Base-by-base conservation (phyloP, 257 asterid species). In the Eustoma russellianum region DNA sequence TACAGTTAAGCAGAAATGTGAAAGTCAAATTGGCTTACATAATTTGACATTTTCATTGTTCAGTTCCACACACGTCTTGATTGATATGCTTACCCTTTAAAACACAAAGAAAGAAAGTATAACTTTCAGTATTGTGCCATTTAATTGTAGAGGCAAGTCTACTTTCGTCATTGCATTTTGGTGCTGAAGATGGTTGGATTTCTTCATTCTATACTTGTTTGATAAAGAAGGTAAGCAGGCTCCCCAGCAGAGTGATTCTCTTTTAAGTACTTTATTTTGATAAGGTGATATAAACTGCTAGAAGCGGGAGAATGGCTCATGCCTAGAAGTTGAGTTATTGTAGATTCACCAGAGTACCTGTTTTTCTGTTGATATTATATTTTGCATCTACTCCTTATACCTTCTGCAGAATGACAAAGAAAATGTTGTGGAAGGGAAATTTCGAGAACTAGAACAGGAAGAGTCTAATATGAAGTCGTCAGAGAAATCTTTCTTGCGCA, bases 171-270 rank as follows among this genome's bases (percentile, higher is more conserved):
- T 70, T 92, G 79, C 91, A 83, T 47, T 88, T 83, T 65, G 76
- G 86, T 61, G 72, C 97, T 38, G 95, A 88, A 74, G 98, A 87
- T 66, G 79, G 86, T 58, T 91, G 98, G 98, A 92, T 91, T 11
- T 82, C 95, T 64, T 91, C 96, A 67, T 92, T 88, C 66, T 92
- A 92, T 63, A 77, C 95, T 64, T 92, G 99, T 74, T 66, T 92
- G 74, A 56, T 83, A 66, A 92, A 92, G 79, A 92, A 92, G 81
- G 99, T 92, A 77, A 68, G 72, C 46, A 49, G 19, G 43, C 43
- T 28, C 44, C 48, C 35, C n/a, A 24, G 13, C 19, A 48, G 49
- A 55, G 11, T 56, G 56, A n/a, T 47, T 48, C 17, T 19, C 33
- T 28, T 58, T 56, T 35, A 30, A 16, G 15, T 19, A 19, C 46